These are phyloP conservation scores for Gossypium herbaceum DNA, from an alignment of 345 rosid species.

Conservation along the genomic window DNA sequence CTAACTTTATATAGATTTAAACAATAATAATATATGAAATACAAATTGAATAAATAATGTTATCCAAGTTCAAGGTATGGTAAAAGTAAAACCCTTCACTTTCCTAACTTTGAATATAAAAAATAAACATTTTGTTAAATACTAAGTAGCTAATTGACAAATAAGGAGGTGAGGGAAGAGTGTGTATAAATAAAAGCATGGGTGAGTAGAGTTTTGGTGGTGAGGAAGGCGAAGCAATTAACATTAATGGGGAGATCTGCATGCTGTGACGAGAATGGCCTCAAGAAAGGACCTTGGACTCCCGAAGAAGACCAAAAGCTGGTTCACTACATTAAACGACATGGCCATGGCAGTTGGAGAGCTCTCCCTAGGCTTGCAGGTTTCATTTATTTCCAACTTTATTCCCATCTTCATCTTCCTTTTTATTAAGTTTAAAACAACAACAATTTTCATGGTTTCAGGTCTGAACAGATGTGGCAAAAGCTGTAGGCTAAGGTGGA, in stretches of 20 bases:
- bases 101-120: too few species aligned
- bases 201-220: constrained; percentile 17
- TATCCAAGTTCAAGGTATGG: too few species aligned
- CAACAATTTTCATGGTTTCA: constrained; percentile 21
- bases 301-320: constrained; percentile 61
- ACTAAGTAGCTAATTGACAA: too few species aligned
- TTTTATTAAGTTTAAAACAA: not conserved
- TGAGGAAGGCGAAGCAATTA: constrained; percentile 10
- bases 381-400: not conserved
- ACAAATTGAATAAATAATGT: too few species aligned
- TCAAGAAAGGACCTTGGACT: constrained; percentile 67
- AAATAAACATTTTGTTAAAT: too few species aligned
- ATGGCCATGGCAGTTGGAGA: constrained; percentile 70
- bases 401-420: not conserved
- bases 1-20: too few species aligned
- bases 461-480: constrained; percentile 69
- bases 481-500: constrained; percentile 72
- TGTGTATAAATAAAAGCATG: constrained; percentile 29
- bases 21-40: too few species aligned
- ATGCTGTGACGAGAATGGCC: constrained; percentile 54
- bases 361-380: constrained; percentile 70
- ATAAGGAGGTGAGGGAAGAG: too few species aligned
- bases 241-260: constrained; percentile 47
- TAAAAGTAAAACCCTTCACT: too few species aligned
- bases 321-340: constrained; percentile 39